phyloP scores from a whole-genome alignment of 1,284 basidiomycete species.

The Afroboletus lepidellus region DNA sequence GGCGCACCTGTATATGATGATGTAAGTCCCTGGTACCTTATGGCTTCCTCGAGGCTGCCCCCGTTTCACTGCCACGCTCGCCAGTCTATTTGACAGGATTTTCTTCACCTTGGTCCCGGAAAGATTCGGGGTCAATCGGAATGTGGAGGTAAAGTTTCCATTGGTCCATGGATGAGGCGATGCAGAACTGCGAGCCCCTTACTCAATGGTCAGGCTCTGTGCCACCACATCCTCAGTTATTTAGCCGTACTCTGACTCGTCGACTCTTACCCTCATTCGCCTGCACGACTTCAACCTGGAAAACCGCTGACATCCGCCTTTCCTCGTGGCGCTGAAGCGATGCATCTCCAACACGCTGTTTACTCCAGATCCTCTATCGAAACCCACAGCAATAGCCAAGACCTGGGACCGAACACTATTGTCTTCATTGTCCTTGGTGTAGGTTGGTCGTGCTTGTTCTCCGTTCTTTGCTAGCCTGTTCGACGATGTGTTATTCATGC shows the following conservation, averaged over 20 bases:
- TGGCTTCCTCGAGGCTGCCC: slow-evolving; percentile 21
- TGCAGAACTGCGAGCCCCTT: slow-evolving; percentile 17
- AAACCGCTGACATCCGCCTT: slow-evolving; percentile 2
- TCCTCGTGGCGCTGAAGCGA: slow-evolving; percentile 2
- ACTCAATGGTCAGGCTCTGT: slow-evolving; percentile 16
- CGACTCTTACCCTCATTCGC: slow-evolving; percentile 12
- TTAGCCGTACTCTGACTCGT: slow-evolving; percentile 15
- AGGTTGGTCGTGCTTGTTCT: slow-evolving; percentile 26
- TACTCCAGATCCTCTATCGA: slow-evolving; percentile 14
- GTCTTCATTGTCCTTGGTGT: slow-evolving; percentile 28
- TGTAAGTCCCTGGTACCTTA: slow-evolving; percentile 17
- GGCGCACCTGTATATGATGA: neutral
- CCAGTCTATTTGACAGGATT: slow-evolving; percentile 11
- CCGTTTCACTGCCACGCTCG: slow-evolving; percentile 25
- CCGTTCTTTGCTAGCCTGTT: slow-evolving; percentile 1
- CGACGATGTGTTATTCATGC: neutral
- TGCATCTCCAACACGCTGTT: slow-evolving; percentile 10
- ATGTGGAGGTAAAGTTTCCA: slow-evolving; percentile 17
- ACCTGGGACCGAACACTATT: slow-evolving; percentile 19
- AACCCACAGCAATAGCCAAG: neutral
- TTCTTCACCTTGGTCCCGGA: slow-evolving; percentile 17
- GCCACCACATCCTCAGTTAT: slow-evolving; percentile 14
- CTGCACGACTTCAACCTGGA: neutral
- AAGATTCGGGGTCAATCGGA: slow-evolving; percentile 13
- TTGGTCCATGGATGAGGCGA: slow-evolving; percentile 24